A percentile compares a stretch with the other conserved stretches of the same genome.
Conservation (phyloP, 306 rosid genomes). For the Parietaria judaica region DNA sequence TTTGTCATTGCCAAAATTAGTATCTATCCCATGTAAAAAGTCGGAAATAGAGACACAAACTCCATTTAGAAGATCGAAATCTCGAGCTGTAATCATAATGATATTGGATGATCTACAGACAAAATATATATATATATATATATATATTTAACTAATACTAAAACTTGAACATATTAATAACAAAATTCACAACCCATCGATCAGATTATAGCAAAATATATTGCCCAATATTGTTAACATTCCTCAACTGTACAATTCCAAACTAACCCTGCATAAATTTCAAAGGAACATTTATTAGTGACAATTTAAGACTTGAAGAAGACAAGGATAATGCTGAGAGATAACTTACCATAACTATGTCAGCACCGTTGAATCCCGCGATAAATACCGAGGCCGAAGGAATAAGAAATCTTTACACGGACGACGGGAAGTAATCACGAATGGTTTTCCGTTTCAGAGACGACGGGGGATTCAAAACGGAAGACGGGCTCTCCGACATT, state of each 20-base stretch:
- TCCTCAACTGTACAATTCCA: slow-evolving; percentile 18
- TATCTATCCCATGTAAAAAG: too few relatives aligned
- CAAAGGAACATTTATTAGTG: background rate
- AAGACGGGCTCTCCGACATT: slow-evolving; percentile 70
- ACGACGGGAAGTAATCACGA: slow-evolving; percentile 63
- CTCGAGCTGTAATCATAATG: too few relatives aligned
- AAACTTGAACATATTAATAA: too few relatives aligned
- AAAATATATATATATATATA: too few relatives aligned
- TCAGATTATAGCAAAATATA: too few relatives aligned
- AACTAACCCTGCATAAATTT: slow-evolving; percentile 30
- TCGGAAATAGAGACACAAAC: too few relatives aligned
- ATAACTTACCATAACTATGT: slow-evolving; percentile 20
- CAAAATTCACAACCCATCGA: too few relatives aligned
- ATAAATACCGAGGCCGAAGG: background rate
- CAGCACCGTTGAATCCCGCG: slow-evolving; percentile 12
- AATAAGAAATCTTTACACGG: slow-evolving; percentile 21
- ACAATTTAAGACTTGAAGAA: too few relatives aligned
- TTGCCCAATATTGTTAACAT: slow-evolving; percentile 1
- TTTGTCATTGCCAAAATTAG: too few relatives aligned
- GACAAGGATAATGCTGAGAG: background rate
- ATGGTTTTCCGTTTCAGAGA: slow-evolving; percentile 76
- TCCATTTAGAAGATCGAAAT: too few relatives aligned
- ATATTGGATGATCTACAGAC: too few relatives aligned
- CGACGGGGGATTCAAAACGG: slow-evolving; percentile 85
- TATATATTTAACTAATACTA: too few relatives aligned